A percentile compares a stretch with the other conserved stretches of the same genome.
These are phyloP conservation scores for Condylostoma magnum DNA, from an alignment of 169 alveolate species.

Conservation along the genomic window DNA sequence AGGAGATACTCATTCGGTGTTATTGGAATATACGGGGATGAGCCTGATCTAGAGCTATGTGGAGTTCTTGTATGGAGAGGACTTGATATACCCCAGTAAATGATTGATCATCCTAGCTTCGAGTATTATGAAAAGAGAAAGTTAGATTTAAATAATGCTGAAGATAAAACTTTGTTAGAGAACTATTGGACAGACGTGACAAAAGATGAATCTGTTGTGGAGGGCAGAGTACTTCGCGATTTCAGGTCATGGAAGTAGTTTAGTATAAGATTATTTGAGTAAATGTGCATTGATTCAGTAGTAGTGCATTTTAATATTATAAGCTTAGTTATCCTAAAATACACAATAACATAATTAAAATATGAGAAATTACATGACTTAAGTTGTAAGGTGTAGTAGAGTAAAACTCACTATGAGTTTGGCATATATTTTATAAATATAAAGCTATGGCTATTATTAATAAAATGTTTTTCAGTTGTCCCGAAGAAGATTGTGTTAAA, in stretches of 20 bases:
- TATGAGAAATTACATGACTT: no score
- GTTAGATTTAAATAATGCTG: constrained; percentile 76
- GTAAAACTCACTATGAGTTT: no score
- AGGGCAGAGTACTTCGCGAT: constrained; percentile 76
- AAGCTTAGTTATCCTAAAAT: no score
- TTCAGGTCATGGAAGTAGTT: constrained; percentile 87
- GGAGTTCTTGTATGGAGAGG: constrained; percentile 98
- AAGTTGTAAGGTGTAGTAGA: no score
- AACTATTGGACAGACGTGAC: constrained; percentile 93
- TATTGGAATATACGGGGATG: constrained; percentile 92
- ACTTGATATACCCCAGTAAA: constrained; percentile 82
- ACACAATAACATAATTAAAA: no score
- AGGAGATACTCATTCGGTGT: constrained; percentile 94
- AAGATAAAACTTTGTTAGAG: constrained; percentile 84
- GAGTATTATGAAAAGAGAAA: constrained; percentile 89
- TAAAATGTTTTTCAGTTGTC: no score
- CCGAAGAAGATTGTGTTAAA: no score
- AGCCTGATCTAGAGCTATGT: constrained; percentile 87
- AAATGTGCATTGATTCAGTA: neutral
- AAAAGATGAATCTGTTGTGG: constrained; percentile 77
- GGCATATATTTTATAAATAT: no score
- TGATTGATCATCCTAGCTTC: constrained; percentile 95
- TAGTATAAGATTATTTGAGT: neutral
- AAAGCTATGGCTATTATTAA: no score
- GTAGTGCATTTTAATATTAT: no score